Evolutionary conservation across 768 basidiomycete species (phyloP), one percentile per base, ranked within the genome.

Genomic region (Leccinum rimulosum): DNA sequence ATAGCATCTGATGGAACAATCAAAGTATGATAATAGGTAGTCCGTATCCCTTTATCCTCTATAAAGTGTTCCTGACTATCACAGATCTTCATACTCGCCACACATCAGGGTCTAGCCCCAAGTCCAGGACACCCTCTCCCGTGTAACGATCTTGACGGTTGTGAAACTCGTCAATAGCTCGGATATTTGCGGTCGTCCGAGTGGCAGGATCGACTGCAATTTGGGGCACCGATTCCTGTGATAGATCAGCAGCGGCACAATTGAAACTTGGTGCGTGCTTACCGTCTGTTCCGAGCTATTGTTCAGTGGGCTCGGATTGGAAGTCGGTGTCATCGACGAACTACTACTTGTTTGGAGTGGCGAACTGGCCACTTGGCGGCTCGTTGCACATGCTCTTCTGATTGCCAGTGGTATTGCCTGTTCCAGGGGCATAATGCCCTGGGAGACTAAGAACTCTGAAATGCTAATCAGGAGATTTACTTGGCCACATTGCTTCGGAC

Each of bases 361-460:
- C 10, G 35, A 33, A 19, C 43, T 48, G 25, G 74, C 74, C 10
- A 80, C 71, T 30, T 78, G 76, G 33, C 78, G 76, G 36, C 72
- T 69, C 28, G 65, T 57, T 22, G 43, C 68, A 47, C 68, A 70
- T n/a, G 50, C 17, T 38, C 55, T 67, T 49, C 6, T 55, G 22
- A 58, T n/a, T n/a, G n/a, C 47, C 25, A 3, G 28, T 11, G 62
- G 60, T 35, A 66, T 51, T 7, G 65, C 64, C 49, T 77, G 73
- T 1, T 60, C 59, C 28, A 66, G 67, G 0, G 75, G 61, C 61
- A 79, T 74, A 49, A 85, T 85, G 3, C 82, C 81, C 68, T 84
- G 83, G 28, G 77, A 66, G 61, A 77, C 74, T 51, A 84, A 66
- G 57, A 82, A 84, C 43, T 80, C 84, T 83, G 56, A 31, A 49